Conservation (phyloP, 768 basidiomycete genomes). For the Tricholoma hemisulphureum region DNA sequence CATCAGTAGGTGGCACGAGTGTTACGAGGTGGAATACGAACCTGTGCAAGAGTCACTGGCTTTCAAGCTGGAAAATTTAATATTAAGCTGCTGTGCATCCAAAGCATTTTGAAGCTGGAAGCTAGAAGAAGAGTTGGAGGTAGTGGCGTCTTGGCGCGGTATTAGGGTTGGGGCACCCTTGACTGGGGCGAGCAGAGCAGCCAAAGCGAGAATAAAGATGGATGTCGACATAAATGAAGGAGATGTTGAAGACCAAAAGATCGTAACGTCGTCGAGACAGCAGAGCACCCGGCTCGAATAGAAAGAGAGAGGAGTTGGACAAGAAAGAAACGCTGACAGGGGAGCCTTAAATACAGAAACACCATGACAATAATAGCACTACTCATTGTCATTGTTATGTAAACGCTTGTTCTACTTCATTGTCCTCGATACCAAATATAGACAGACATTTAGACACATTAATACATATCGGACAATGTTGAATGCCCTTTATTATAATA, state of each 20-base stretch:
- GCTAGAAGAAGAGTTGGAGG: neutral
- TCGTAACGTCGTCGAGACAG: slow-evolving; percentile 19
- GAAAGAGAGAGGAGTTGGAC: neutral
- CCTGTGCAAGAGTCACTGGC: slow-evolving; percentile 46
- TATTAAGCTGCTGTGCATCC: slow-evolving; percentile 49
- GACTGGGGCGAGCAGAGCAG: slow-evolving; percentile 30
- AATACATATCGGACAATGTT: slow-evolving; percentile 9
- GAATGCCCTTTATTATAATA: slow-evolving; percentile 8
- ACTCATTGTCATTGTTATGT: too few relatives aligned
- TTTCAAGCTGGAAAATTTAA: slow-evolving; percentile 44
- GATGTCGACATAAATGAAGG: slow-evolving; percentile 4
- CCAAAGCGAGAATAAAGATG: slow-evolving; percentile 17
- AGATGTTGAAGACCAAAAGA: slow-evolving; percentile 8
- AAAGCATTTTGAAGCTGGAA: slow-evolving; percentile 42
- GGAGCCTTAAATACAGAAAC: neutral
- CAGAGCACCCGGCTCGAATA: slow-evolving; percentile 21
- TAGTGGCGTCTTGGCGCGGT: slow-evolving; percentile 25
- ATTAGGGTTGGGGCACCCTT: slow-evolving; percentile 33
- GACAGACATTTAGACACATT: too few relatives aligned
- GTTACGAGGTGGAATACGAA: slow-evolving; percentile 20
- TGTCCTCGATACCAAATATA: neutral
- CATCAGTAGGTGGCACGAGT: slow-evolving; percentile 21
- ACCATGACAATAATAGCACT: neutral
- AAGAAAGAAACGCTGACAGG: neutral
- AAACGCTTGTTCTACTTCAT: too few relatives aligned